A percentile compares a stretch with the other conserved stretches of the same genome.
These are phyloP conservation scores for Spathaspora girioi DNA, from an alignment of 805 yeast genomes.

Conservation along the genomic window DNA sequence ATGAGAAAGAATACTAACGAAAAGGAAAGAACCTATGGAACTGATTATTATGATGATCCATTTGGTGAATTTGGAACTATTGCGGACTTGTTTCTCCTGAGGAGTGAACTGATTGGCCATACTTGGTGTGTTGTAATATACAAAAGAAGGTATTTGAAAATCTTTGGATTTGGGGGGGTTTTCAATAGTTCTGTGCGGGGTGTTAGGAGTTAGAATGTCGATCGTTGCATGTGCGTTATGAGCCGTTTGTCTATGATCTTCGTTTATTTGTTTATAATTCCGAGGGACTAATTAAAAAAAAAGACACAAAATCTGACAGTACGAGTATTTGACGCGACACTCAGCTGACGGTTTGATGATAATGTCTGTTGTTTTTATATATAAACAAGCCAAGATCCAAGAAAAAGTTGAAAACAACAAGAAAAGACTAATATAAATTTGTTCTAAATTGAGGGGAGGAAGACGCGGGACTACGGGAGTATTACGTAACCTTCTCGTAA, in stretches of 20 bases:
- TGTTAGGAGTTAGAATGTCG: background rate
- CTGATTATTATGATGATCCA: slow-evolving; percentile 20
- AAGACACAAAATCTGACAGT: background rate
- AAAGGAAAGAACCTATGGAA: slow-evolving; percentile 25
- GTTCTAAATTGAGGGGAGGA: too few relatives aligned
- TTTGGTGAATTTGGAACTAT: slow-evolving; percentile 15
- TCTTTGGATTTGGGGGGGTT: background rate
- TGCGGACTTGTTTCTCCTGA: slow-evolving; percentile 17
- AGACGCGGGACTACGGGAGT: too few relatives aligned
- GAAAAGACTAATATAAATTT: too few relatives aligned
- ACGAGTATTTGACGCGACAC: background rate
- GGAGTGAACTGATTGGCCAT: slow-evolving; percentile 23
- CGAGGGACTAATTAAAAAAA: background rate
- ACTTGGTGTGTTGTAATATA: background rate
- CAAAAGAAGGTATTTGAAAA: background rate
- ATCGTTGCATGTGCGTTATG: background rate
- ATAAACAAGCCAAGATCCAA: too few relatives aligned
- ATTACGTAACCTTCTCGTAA: too few relatives aligned
- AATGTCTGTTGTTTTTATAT: too few relatives aligned
- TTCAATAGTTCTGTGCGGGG: background rate
- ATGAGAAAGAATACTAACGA: slow-evolving; percentile 19
- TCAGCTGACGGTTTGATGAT: background rate
- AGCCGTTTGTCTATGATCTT: background rate
- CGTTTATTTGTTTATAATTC: background rate
- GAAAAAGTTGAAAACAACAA: too few relatives aligned